Base-by-base conservation (phyloP, 164 flowering plant species). In the Vitis amurensis region DNA sequence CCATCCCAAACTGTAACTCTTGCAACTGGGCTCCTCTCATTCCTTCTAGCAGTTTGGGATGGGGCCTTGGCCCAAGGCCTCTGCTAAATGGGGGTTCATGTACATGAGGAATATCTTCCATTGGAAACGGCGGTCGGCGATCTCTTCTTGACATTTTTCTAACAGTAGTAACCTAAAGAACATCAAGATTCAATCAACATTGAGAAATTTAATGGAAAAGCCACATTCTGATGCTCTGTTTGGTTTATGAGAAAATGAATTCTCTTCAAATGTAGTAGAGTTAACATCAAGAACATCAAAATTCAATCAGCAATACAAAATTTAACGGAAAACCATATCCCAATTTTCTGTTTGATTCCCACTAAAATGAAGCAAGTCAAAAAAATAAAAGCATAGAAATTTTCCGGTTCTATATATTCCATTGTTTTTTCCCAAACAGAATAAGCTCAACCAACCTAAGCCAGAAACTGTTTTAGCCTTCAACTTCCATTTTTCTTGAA, bases 71-170 rank as follows among this genome's bases (percentile, higher is more conserved):
- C 13, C 87, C 83, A 57, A 74, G 76, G 27, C 84, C 82, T 69
- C 96, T 76, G 7, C 65, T 83, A 69, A 74, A 87, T 0, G 80
- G 87, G 2, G 78, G 81, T 52, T 91, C 96, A 60, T 79, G 92
- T 17, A 76, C 67, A 30, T 74, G 87, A 29, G 85, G 77, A 10
- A 19, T 67, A 15, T 81, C 87, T 72, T 82, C 85, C 73, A 77
- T 70, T 15, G 84, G 77, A 68, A 68, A 78, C 8, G 88, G 90
- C 1, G 84, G 94, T 17, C 88, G 91, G 4, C 89, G 93, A 77
- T 88, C 87, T 82, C 97, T 88, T 57, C 89, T 88, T 1, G 91
- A 78, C 94, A 90, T 91, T 59, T n/a, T 64, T 19, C 44, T 37
- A 37, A 37, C 44, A 0, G 44, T 37, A 31, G 9, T 29, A 37